Evolutionary conservation across 2,329 filamentous ascomycete species (phyloP).

Genomic region (Penicillium hesseltinei): DNA sequence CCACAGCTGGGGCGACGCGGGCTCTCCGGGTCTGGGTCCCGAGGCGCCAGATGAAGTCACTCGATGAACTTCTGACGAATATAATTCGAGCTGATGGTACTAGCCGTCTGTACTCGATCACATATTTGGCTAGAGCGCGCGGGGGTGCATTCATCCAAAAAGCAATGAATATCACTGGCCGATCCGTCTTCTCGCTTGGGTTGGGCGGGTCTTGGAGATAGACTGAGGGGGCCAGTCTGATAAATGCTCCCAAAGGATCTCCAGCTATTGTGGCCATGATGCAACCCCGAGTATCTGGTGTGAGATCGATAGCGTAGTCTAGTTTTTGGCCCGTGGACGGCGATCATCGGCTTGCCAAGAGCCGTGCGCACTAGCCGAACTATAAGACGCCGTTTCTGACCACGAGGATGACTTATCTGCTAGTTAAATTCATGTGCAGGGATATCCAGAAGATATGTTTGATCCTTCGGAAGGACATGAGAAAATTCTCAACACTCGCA

Average conservation of each 20-base stretch:
- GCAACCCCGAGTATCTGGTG: background rate
- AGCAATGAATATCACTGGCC: slow-evolving; percentile 42
- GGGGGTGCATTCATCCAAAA: slow-evolving; percentile 51
- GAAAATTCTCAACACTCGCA: background rate
- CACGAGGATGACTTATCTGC: background rate
- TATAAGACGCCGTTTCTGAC: background rate
- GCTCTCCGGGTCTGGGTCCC: slow-evolving; percentile 22
- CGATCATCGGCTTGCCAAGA: slow-evolving; percentile 13
- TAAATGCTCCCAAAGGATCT: slow-evolving; percentile 31
- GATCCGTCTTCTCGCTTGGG: slow-evolving; percentile 6
- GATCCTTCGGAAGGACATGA: background rate
- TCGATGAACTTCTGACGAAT: slow-evolving; percentile 39
- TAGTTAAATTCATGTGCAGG: background rate
- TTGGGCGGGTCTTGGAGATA: slow-evolving; percentile 39
- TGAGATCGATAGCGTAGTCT: background rate
- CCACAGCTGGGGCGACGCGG: slow-evolving; percentile 36
- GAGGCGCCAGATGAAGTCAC: slow-evolving; percentile 34
- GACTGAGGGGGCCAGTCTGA: slow-evolving; percentile 38
- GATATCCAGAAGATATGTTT: background rate
- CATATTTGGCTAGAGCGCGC: slow-evolving; percentile 49
- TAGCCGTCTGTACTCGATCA: slow-evolving; percentile 44
- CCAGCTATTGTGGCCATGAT: slow-evolving; percentile 12
- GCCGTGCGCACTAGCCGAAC: slow-evolving; percentile 1
- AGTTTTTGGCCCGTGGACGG: background rate
- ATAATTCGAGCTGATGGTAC: slow-evolving; percentile 46